Evolutionary conservation across 140 eudicot species (phyloP), one percentile per base, ranked within the genome.

Genomic region (Erigeron philadelphicus): DNA sequence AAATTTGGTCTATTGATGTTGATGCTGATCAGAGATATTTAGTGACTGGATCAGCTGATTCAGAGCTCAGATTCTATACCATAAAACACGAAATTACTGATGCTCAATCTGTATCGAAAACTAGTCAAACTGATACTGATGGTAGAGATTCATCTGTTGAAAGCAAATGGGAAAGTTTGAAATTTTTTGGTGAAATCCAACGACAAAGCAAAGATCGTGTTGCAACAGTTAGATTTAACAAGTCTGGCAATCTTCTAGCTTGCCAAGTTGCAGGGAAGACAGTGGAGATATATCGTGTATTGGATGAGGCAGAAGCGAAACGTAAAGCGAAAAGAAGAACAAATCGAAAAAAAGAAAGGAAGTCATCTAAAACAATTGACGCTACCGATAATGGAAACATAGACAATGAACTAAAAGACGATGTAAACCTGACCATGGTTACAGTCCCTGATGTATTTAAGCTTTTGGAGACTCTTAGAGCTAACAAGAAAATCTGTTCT

Each of bases 301-400:
- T 93, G 74, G 96, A 86, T 72, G 96, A 93, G 55, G 67, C 86
- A 68, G 96, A 89, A 78, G 76, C 98, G 13, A 93, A 82, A 75
- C 95, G 88, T 52, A 93, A 93, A 79, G 98, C 96, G n/a, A 93
- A 93, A 76, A 80, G 96, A 58, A 81, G 98, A 85, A 63, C 81
- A 18, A 85, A 68, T 60, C 81, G 98, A 25, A 88, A 84, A 77
- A 92, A 88, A 55, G 96, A 83, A 76, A 89, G 87, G 78, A 93
- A 91, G 59, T 71, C 86, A 48, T 73, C 89, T 7, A 88, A 89
- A 79, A 72, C 1, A 18, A 67, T 17, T 9, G 94, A 87, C 16
- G 73, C 67, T 12, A 56, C 79, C 64, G 93, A 86, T 76, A 68
- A 68, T 56, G 95, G 77, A 70, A 75, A 66, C 43, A 58, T 66